Conservation (phyloP, 2,329 filamentous ascomycete species). For the Cladorrhinum sp. region DNA sequence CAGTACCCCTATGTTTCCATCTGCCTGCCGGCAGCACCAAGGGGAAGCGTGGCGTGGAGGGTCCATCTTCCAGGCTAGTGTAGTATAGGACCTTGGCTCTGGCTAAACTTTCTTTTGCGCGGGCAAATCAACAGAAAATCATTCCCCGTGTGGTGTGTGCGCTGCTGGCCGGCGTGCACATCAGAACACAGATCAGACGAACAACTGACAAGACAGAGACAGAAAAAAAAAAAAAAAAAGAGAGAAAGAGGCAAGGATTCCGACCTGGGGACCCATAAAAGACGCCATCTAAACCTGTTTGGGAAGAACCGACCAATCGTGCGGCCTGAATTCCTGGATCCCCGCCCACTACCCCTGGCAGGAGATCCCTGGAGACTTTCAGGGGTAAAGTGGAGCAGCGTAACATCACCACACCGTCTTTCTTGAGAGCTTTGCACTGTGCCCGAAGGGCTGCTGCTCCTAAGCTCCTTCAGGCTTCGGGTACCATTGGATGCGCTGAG, state of each 20-base stretch:
- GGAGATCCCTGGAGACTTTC: slow-evolving; percentile 19
- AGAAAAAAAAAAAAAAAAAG: slow-evolving; percentile 13
- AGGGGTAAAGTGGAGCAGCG: slow-evolving; percentile 29
- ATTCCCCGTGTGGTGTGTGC: slow-evolving; percentile 4
- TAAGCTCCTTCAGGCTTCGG: neutral
- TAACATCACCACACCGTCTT: neutral
- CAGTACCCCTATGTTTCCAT: no score
- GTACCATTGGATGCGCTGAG: neutral
- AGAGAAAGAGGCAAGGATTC: slow-evolving; percentile 6
- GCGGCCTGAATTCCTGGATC: slow-evolving; percentile 11
- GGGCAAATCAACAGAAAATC: slow-evolving; percentile 5
- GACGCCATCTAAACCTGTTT: slow-evolving; percentile 4
- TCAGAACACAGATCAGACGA: slow-evolving; percentile 27
- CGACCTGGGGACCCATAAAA: slow-evolving; percentile 11
- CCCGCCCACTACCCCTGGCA: slow-evolving; percentile 9
- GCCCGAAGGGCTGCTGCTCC: neutral
- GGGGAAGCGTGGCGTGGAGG: neutral
- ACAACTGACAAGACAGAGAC: no score
- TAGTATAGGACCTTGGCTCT: slow-evolving; percentile 1
- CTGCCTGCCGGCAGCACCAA: neutral
- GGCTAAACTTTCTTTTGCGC: slow-evolving; percentile 1
- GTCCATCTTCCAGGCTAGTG: no score
- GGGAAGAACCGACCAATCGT: slow-evolving; percentile 20
- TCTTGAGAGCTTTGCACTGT: neutral
- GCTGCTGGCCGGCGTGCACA: neutral